Base-by-base conservation (phyloP, 306 rosid species). In the Spatholobus suberectus region DNA sequence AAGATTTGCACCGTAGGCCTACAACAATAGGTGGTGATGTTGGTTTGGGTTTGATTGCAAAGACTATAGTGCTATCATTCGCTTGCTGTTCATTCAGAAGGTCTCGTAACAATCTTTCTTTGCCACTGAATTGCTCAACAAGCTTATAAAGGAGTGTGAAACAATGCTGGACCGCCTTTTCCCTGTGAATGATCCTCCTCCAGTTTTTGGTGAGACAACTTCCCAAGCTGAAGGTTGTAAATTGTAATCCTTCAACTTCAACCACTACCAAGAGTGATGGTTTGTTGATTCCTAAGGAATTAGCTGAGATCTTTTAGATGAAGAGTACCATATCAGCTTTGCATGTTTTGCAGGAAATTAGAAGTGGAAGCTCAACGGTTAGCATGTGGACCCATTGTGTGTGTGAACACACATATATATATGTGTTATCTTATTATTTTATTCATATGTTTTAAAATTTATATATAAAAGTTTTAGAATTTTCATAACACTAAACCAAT, bases 131-230 rank as follows among this genome's bases (percentile, higher is more conserved):
- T 85, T 96, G 92, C 92, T 96, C 73, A 90, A 89, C 88, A 96
- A 96, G 90, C 97, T 96, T 41, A 94, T 96, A 73, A 96, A 96
- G 84, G 97, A 94, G 90, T 96, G 99, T 37, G 99, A 94, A 88
- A 76, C 87, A 18, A 96, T 90, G 86, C 94, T 96, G 65, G 99
- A 96, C 75, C 84, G 87, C 67, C 90, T 96, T 77, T 90, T 94
- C 87, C 91, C 95, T 0, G 81, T 51, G 40, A 87, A 47, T 6
- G 94, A 86, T 66, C 87, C 76, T 66, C 85, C 74, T 43, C 80
- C 89, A 10, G 40, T 89, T 49, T 84, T 89, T 5, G 75, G 83
- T 13, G 92, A 86, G 82, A 81, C 81, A 72, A 79, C 87, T 37
- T 84, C 85, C 8, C 88, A 81, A 70, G 87, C 83, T 12, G 94